phyloP scores from a whole-genome alignment of 192 early-diverging fungal species.

The Coemansia sp. region DNA sequence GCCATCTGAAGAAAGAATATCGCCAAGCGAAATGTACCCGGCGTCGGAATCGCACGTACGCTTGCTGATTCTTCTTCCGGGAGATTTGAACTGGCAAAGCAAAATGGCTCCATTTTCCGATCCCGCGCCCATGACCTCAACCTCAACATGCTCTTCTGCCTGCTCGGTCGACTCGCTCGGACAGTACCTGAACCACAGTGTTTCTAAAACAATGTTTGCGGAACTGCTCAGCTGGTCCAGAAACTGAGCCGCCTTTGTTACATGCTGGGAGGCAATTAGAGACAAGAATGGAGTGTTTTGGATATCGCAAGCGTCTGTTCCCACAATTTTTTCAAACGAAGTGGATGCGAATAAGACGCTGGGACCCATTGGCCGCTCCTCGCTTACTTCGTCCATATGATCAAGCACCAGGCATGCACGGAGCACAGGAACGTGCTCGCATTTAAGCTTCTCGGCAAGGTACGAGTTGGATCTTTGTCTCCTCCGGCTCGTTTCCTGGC shows the following conservation, averaged over 20 bases:
- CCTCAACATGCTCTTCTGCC: constrained; percentile 1
- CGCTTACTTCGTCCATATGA: not conserved
- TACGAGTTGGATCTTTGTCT: too few relatives aligned
- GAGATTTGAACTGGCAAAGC: constrained; percentile 16
- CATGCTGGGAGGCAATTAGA: constrained; percentile 18
- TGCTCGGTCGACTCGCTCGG: not conserved
- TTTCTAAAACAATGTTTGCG: constrained; percentile 6
- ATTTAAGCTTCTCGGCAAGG: too few relatives aligned
- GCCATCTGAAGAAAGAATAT: constrained; percentile 28
- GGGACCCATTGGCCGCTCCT: constrained; percentile 11
- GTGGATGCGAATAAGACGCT: constrained; percentile 23
- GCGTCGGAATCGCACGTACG: not conserved
- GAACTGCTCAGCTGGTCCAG: constrained; percentile 6
- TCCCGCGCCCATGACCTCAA: constrained; percentile 31
- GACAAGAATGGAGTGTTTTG: constrained; percentile 20
- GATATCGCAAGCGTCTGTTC: constrained; percentile 15
- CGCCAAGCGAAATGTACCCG: constrained; percentile 22
- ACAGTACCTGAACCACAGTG: not conserved
- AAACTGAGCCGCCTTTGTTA: constrained; percentile 11
- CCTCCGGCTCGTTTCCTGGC: too few relatives aligned
- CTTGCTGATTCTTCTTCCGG: not conserved
- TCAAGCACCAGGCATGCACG: constrained; percentile 33
- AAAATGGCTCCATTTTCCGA: constrained; percentile 30
- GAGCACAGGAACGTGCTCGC: not conserved
- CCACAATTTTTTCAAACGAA: constrained; percentile 17